These are phyloP conservation scores for Pleurotus citrinopileatus DNA, from an alignment of 768 basidiomycete species.

Conservation along the genomic window DNA sequence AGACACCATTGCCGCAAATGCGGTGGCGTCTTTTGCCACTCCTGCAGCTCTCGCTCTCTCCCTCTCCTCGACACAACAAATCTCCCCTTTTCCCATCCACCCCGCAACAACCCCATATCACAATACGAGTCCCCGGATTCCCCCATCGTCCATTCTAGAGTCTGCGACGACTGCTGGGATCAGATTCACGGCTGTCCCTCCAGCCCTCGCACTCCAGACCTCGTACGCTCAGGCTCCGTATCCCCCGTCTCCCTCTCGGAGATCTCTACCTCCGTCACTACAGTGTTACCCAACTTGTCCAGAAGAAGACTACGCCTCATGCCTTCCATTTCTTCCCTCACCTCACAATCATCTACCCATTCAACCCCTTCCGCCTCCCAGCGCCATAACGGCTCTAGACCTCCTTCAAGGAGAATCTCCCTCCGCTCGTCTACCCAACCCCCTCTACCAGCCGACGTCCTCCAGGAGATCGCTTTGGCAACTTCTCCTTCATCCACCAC, in stretches of 20 bases:
- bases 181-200: conserved; percentile 61
- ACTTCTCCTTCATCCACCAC: conserved; percentile 33
- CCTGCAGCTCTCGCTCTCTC: conserved; percentile 58
- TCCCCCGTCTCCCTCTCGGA: conserved; percentile 37
- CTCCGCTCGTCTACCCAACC: conserved; percentile 23
- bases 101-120: conserved; percentile 59
- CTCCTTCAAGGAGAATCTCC: conserved; percentile 31
- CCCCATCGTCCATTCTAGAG: conserved; percentile 55
- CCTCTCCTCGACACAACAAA: conserved; percentile 71
- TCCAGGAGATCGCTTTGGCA: conserved; percentile 1
- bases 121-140: conserved; percentile 57
- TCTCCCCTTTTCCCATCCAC: conserved; percentile 69
- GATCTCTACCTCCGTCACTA: conserved; percentile 26
- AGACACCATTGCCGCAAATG: conserved; percentile 87
- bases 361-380: conserved; percentile 19
- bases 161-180: conserved; percentile 77
- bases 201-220: conserved; percentile 39
- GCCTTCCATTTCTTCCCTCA: conserved; percentile 17
- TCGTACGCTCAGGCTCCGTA: conserved; percentile 24
- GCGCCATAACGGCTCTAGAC: conserved; percentile 26
- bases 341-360: conserved; percentile 23
- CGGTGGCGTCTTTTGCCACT: conserved; percentile 70
- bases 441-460: conserved; percentile 20
- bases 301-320: conserved; percentile 11
- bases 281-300: conserved; percentile 15